Percentiles rank a stretch among this genome's conserved stretches.
Conservation (phyloP, 768 basidiomycete species). For the Tylopilus balloui region DNA sequence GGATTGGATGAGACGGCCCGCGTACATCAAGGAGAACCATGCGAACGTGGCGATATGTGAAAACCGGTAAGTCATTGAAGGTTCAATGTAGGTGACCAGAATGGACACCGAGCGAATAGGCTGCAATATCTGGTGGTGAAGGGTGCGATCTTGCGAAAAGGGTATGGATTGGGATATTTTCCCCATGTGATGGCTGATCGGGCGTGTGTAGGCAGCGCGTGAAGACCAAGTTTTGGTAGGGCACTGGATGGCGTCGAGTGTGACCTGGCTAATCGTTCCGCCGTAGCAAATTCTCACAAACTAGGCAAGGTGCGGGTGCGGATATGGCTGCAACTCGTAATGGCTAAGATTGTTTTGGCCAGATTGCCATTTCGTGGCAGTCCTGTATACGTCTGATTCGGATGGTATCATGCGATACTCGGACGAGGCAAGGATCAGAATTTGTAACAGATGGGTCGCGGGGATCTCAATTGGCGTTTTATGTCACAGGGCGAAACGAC, state of each 20-base stretch:
- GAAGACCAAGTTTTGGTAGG: slow-evolving; percentile 78
- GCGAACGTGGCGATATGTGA: slow-evolving; percentile 78
- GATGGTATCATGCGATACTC: slow-evolving; percentile 78
- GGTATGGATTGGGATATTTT: slow-evolving; percentile 44
- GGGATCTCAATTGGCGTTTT: slow-evolving; percentile 21
- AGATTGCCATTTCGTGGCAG: slow-evolving; percentile 82
- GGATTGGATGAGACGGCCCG: slow-evolving; percentile 81
- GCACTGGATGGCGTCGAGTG: slow-evolving; percentile 8
- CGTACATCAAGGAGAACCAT: slow-evolving; percentile 74
- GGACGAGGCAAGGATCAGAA: slow-evolving; percentile 51
- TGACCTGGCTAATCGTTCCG: slow-evolving; percentile 10
- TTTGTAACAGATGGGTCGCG: background rate
- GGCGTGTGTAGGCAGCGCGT: slow-evolving; percentile 60
- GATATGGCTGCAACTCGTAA: background rate
- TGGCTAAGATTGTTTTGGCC: slow-evolving; percentile 6
- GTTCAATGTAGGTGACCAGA: slow-evolving; percentile 7
- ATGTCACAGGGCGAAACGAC: slow-evolving; percentile 53
- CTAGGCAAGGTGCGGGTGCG: slow-evolving; percentile 39
- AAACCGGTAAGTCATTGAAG: slow-evolving; percentile 54
- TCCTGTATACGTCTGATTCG: slow-evolving; percentile 72
- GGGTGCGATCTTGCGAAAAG: slow-evolving; percentile 82
- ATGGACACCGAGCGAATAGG: slow-evolving; percentile 38
- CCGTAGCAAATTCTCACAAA: slow-evolving; percentile 68
- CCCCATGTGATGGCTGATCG: slow-evolving; percentile 18
- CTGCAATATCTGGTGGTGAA: slow-evolving; percentile 85